Percentiles rank a stretch among this genome's conserved stretches.
These are phyloP conservation scores for Saccharomycopsis sp. DNA, from an alignment of 805 yeast species.

Conservation along the genomic window DNA sequence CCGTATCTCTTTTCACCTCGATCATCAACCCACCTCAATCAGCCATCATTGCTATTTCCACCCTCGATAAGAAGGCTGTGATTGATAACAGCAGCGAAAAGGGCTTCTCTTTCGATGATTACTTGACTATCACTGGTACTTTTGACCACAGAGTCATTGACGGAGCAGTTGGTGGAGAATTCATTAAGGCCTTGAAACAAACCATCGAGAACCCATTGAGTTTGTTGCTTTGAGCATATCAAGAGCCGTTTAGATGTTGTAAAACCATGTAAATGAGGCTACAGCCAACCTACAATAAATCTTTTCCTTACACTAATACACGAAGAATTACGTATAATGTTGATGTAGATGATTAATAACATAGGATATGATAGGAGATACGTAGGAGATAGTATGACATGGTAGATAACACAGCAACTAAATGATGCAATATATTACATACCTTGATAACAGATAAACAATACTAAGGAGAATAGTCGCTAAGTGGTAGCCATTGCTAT, in stretches of 20 bases:
- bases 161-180: conserved; percentile 98
- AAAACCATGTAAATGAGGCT: too few species aligned
- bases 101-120: conserved; percentile 89
- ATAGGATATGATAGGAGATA: too few species aligned
- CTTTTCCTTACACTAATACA: too few species aligned
- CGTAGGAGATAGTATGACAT: too few species aligned
- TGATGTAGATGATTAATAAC: too few species aligned
- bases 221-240: conserved; percentile 66
- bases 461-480: too few species aligned
- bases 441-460: not conserved
- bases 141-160: conserved; percentile 97
- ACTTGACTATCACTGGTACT: conserved; percentile 89
- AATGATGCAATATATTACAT: too few species aligned
- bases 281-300: too few species aligned
- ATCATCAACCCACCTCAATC: conserved; percentile 98
- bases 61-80: conserved; percentile 85
- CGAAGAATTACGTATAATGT: too few species aligned
- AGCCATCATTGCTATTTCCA: conserved; percentile 90
- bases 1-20: conserved; percentile 89
- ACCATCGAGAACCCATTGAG: conserved; percentile 95
- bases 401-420: too few species aligned
- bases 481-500: too few species aligned
- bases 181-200: conserved; percentile 85
- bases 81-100: conserved; percentile 86
- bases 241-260: too few species aligned